Base-by-base conservation (phyloP, 192 early-diverging fungal species). In the Gonapodya prolifera region DNA sequence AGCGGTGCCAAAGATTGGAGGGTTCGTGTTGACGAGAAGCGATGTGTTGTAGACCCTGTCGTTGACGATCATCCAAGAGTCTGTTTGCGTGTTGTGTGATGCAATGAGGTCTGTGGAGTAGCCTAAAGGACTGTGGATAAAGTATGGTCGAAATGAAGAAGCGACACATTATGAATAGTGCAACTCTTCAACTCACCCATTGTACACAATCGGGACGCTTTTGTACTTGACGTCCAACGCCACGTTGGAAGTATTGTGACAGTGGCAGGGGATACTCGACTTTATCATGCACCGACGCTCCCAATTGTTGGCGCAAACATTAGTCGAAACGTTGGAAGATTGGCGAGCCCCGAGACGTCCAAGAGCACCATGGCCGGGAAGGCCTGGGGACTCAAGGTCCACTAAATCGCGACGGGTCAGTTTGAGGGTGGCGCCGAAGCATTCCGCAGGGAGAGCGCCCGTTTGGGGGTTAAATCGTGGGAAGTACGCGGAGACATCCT, bases 31-130 rank as follows among this genome's bases (percentile, higher is more conserved):
- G 0, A 81, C n/a, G 1, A 93, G 89, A 69, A 86, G 83, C 28
- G 88, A 89, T 76, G 96, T 79, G 77, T 93, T 89, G 84, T 94
- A 96, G 34, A 96, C 88, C 79, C 92, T 90, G 69, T 93, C 94
- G 35, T 95, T 91, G 79, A 96, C 86, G 33, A 90, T 78, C 2
- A 90, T 83, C 73, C 85, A 90, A 0, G 91, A 90, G 75, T 91
- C 87, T 28, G 86, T 83, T 1, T 70, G 82, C 13, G 79, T 84
- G 80, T 81, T 83, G 82, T 89, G 88, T 35, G 80, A 45, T n/a
- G n/a, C n/a, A n/a, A n/a, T n/a, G n/a, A n/a, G n/a, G n/a, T n/a
- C n/a, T n/a, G n/a, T n/a, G n/a, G n/a, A n/a, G n/a, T n/a, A n/a
- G n/a, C n/a, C n/a, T n/a, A n/a, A n/a, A n/a, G n/a, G n/a, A n/a